Conservation (phyloP, 345 rosid genomes). For the Populus deltoides region DNA sequence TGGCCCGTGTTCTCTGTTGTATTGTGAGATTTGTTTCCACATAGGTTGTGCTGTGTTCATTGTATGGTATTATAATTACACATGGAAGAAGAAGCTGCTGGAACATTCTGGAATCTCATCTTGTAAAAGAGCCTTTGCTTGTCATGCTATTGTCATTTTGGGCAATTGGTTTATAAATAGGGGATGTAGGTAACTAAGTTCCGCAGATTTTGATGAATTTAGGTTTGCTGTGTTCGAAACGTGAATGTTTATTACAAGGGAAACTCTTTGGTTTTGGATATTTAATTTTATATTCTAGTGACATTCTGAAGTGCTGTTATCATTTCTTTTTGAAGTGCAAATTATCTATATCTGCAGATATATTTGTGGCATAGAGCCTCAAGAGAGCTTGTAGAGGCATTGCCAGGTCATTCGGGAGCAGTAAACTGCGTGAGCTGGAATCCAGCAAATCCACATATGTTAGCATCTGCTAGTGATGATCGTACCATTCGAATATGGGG, state of each 20-base stretch:
- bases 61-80: not conserved
- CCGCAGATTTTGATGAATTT: no score
- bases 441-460: conserved; percentile 60
- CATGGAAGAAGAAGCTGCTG: not conserved
- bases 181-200: not conserved
- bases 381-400: conserved; percentile 37
- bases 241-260: not conserved
- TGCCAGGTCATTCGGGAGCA: conserved; percentile 72
- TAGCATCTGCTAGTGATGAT: conserved; percentile 74
- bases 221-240: no score
- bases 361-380: conserved; percentile 66
- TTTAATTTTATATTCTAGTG: not conserved
- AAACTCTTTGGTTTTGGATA: not conserved
- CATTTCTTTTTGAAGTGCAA: not conserved
- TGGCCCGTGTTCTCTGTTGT: no score
- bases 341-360: conserved; percentile 39
- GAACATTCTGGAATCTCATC: not conserved
- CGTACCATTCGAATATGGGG: conserved; percentile 75
- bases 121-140: not conserved
- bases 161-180: not conserved
- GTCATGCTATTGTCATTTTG: not conserved
- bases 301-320: not conserved
- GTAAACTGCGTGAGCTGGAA: conserved; percentile 79
- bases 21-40: no score
- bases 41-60: not conserved